A percentile compares a stretch with the other conserved stretches of the same genome.
phyloP scores from a whole-genome alignment of 2,329 filamentous ascomycete species.

The Colletotrichum melonis region DNA sequence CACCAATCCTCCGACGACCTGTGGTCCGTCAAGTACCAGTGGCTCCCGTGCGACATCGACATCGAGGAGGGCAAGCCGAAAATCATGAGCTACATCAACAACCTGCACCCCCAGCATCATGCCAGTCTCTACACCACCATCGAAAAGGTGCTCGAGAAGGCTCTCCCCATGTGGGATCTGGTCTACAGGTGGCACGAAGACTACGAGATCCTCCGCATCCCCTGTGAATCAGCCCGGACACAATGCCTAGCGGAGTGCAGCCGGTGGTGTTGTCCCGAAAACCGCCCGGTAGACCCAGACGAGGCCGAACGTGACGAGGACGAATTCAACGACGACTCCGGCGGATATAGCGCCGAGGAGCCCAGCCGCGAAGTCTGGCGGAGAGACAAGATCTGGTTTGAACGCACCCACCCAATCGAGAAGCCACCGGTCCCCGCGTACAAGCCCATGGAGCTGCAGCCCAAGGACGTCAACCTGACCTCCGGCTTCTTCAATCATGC shows the following conservation, averaged over 20 bases:
- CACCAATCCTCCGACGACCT: background rate
- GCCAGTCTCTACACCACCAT: constrained; percentile 52
- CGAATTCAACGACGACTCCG: constrained; percentile 33
- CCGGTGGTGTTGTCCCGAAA: background rate
- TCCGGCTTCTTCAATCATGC: constrained; percentile 44
- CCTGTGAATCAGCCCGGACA: constrained; percentile 8
- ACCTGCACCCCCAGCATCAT: constrained; percentile 58
- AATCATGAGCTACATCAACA: constrained; percentile 65
- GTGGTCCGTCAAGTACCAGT: constrained; percentile 50
- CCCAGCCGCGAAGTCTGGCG: constrained; percentile 32
- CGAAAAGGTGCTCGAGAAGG: constrained; percentile 52
- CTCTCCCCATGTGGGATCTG: constrained; percentile 59
- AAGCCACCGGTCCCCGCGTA: constrained; percentile 26
- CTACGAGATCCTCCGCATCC: constrained; percentile 43
- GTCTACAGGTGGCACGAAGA: constrained; percentile 46
- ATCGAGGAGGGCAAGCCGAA: constrained; percentile 48
- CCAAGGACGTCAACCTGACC: constrained; percentile 40
- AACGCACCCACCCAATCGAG: constrained; percentile 39
- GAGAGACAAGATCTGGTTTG: constrained; percentile 44
- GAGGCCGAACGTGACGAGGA: constrained; percentile 38
- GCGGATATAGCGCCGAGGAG: constrained; percentile 9
- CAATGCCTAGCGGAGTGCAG: constrained; percentile 39
- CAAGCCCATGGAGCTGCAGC: background rate
- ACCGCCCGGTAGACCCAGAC: constrained; percentile 41
- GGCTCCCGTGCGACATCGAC: constrained; percentile 63